Evolutionary conservation across 116 monocot species (phyloP), one percentile per base, ranked within the genome.

Genomic region (Cymodocea nodosa): DNA sequence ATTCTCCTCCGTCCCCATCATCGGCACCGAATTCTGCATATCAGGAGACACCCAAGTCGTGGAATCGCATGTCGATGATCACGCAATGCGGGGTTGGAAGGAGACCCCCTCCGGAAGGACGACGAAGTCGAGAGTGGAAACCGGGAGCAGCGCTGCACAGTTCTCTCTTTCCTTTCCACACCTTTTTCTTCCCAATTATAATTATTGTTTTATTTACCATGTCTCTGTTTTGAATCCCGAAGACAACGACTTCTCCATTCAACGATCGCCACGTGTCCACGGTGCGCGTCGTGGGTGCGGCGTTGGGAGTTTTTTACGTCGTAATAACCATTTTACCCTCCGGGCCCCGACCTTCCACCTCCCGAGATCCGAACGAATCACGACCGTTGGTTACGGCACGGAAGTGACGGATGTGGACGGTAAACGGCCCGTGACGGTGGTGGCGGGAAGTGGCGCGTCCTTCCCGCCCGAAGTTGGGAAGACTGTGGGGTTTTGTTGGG

Each of bases 141-240:
- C 44, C 2, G 44, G 5, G 44, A 44, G 6, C 44, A 6, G 44
- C 5, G 44, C 11, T 44, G 0, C 11, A 8, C 44, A 30, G 30
- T 44, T 44, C 44, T 8, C 6, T 0, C 11, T 11, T 44, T 11
- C 5, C 44, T 6, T 44, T 44, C 11, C 11, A 0, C 44, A 44
- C 44, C 11, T 44, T 6, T 44, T 44, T 14, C 36, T 37, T 36
- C 15, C 15, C 15, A 12, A 16, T 37, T 12, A 18, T 22, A 20
- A 30, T 30, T 30, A 60, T 60, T 60, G 35, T 49, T 63, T 36
- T 36, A 17, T 19, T 12, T 49, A 3, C 63, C 36, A 22, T 63
- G 12, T 63, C 49, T 4, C 7, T 63, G 63, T 63, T 63, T 20
- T 22, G 48, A 49, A 63, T 63, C 63, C 63, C 63, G 20, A 63